phyloP scores from a whole-genome alignment of 345 rosid genomes.

The Camelina laxa region DNA sequence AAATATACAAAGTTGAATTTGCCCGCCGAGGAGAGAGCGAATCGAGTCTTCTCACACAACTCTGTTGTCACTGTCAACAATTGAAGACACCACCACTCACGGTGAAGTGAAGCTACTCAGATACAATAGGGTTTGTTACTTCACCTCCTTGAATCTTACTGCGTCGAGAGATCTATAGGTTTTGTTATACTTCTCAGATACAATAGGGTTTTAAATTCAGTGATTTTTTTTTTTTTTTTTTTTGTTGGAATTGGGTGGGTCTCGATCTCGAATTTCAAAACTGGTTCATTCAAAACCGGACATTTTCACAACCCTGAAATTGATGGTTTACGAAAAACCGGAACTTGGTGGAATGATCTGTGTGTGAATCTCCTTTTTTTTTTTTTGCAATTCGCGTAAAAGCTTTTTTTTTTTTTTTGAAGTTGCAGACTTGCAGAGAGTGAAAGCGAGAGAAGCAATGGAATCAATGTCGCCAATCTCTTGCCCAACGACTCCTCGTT shows the following conservation, averaged over 20 bases:
- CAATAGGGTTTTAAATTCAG: slow-evolving; percentile 20
- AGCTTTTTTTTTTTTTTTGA: not conserved
- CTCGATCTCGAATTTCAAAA: slow-evolving; percentile 7
- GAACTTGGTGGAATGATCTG: not conserved
- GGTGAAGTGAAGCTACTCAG: not conserved
- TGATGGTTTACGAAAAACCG: slow-evolving; percentile 28
- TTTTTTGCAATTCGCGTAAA: not conserved
- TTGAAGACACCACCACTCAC: not conserved
- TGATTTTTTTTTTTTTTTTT: slow-evolving; percentile 17
- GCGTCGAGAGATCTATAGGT: slow-evolving; percentile 16
- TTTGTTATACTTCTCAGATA: not conserved
- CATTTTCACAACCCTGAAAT: not conserved
- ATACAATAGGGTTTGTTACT: too few species aligned
- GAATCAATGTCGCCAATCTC: slow-evolving; percentile 50
- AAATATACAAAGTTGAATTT: slow-evolving; percentile 6
- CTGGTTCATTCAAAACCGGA: slow-evolving; percentile 28
- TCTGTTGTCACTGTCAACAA: not conserved
- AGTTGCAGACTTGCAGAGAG: slow-evolving; percentile 23
- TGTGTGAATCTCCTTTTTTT: not conserved
- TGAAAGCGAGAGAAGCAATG: slow-evolving; percentile 39
- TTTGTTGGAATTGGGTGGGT: slow-evolving; percentile 3
- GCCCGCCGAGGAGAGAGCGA: slow-evolving; percentile 31
- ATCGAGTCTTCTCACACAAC: not conserved
- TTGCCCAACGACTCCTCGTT: slow-evolving; percentile 83
- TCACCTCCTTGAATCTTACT: not conserved